Percentiles rank a stretch among this genome's conserved stretches.
These are phyloP conservation scores for Clonostachys rosea DNA, from an alignment of 2,329 filamentous ascomycete species.

Conservation along the genomic window DNA sequence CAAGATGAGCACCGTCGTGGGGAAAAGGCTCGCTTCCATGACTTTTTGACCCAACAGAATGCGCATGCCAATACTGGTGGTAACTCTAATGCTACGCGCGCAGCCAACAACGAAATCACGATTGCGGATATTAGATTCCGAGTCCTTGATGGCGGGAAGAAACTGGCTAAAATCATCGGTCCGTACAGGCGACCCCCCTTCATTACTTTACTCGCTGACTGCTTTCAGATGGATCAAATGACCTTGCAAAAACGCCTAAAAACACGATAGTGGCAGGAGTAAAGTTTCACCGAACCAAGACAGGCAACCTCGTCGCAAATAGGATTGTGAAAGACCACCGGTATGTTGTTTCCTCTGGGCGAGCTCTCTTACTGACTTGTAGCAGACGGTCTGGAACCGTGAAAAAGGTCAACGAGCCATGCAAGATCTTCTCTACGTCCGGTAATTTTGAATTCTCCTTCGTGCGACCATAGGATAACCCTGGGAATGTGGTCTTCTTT, in stretches of 20 bases:
- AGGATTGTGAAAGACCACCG: slow-evolving; percentile 71
- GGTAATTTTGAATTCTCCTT: slow-evolving; percentile 46
- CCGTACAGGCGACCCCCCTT: slow-evolving; percentile 8
- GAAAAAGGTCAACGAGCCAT: slow-evolving; percentile 69
- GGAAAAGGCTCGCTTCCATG: slow-evolving; percentile 54
- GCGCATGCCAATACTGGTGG: slow-evolving; percentile 7
- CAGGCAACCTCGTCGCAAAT: slow-evolving; percentile 78
- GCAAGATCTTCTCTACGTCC: slow-evolving; percentile 67
- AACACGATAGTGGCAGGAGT: slow-evolving; percentile 69
- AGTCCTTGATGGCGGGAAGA: slow-evolving; percentile 74
- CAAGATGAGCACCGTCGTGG: slow-evolving; percentile 45
- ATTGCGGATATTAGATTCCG: slow-evolving; percentile 71
- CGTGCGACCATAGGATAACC: neutral
- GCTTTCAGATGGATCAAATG: slow-evolving; percentile 49
- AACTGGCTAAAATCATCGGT: slow-evolving; percentile 73
- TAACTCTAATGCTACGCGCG: slow-evolving; percentile 11
- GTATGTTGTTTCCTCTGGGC: slow-evolving; percentile 44
- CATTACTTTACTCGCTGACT: neutral
- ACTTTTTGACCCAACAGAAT: slow-evolving; percentile 18
- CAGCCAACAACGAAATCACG: slow-evolving; percentile 54
- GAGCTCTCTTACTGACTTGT: slow-evolving; percentile 28
- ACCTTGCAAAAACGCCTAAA: slow-evolving; percentile 68
- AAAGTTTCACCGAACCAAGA: slow-evolving; percentile 79
- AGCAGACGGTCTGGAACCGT: slow-evolving; percentile 44
- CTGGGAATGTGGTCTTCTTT: neutral